Base-by-base conservation (phyloP, 1,284 basidiomycete genomes). In the Rhodotorula mucilaginosa region DNA sequence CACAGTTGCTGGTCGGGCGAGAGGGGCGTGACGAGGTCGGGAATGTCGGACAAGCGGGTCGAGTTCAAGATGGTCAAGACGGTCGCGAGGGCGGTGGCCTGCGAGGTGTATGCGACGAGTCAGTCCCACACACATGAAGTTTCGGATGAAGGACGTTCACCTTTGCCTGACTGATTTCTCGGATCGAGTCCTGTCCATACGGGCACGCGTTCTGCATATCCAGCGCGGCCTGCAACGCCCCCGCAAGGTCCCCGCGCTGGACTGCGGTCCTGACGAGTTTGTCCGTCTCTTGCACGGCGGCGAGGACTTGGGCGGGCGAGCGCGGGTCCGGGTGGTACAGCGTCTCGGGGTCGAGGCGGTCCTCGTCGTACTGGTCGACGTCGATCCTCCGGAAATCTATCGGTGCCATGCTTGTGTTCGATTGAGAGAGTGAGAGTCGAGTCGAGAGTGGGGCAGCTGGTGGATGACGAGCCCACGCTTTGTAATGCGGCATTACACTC, bases 31-130 rank as follows among this genome's bases (percentile, higher is more conserved):
- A 98, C 84, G 58, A 91, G 88, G 44, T 82, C 83, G 2, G 90
- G 84, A 70, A 99, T 95, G 75, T 98, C 96, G 12, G 91, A 86
- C 5, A 93, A 86, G 80, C 96, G 93, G 19, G 95, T 97, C 69
- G 92, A 94, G 83, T 97, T 97, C 74, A 99, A 87, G 74, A 98
- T 93, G 5, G 92, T 90, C 48, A 97, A 86, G n/a, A 99, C 85
- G 1, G 90, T 88, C 75, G 89, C 87, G 19, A 96, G 87, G 1
- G 91, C 93, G 52, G 92, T 80, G 76, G 84, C 88, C 90, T 95
- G 78, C 29, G 26, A 26, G 23, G 44, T 8, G 15, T 7, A 15
- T 13, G 44, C 26, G 10, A 5, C 12, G 10, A 21, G 62, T 64
- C 58, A 61, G 52, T 15, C 26, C 34, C 8, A 34, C 34, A 34